Evolutionary conservation across 2,329 filamentous ascomycete species (phyloP), one percentile per base, ranked within the genome.

Genomic region (Lecanicillium sp.): DNA sequence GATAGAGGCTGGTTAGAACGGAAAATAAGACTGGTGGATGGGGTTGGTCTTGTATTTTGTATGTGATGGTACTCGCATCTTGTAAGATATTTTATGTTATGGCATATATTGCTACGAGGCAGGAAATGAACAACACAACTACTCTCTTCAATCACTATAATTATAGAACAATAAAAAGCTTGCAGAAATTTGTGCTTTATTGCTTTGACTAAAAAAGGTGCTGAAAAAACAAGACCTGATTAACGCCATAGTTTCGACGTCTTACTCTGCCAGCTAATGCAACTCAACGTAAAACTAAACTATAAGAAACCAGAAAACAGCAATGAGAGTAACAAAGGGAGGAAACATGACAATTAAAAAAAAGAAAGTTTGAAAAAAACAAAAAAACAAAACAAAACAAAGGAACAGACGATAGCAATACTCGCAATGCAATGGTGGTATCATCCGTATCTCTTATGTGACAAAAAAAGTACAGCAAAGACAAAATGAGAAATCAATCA

Each of bases 361-460:
- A 35, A 38, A 40, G 31, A 40, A 40, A n/a, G n/a, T n/a, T n/a
- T n/a, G n/a, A n/a, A n/a, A n/a, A n/a, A n/a, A 25, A 38, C 38
- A 43, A 47, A 46, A 32, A 45, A 43, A 36, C 38, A 32, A 33
- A 30, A 37, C 11, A 39, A 41, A 40, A 45, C 38, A 32, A 45
- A 52, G 50, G 48, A 46, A 45, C 45, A 56, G 53, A 51, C 45
- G 45, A 45, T 45, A 53, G 48, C 51, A 55, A 53, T 58, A 56
- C 54, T 57, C 40, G 40, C 41, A 50, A 57, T 58, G 60, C 56
- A 56, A 59, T 55, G 56, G 56, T 63, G 60, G 60, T 63, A 63
- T 63, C 60, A 60, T 63, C 59, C 58, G 57, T 61, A 51, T 57
- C 46, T 53, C 54, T 53, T 50, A 49, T 48, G 45, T 46, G 50